Base-by-base conservation (phyloP, 2,329 filamentous ascomycete genomes). In the Botryosphaeria agaves region DNA sequence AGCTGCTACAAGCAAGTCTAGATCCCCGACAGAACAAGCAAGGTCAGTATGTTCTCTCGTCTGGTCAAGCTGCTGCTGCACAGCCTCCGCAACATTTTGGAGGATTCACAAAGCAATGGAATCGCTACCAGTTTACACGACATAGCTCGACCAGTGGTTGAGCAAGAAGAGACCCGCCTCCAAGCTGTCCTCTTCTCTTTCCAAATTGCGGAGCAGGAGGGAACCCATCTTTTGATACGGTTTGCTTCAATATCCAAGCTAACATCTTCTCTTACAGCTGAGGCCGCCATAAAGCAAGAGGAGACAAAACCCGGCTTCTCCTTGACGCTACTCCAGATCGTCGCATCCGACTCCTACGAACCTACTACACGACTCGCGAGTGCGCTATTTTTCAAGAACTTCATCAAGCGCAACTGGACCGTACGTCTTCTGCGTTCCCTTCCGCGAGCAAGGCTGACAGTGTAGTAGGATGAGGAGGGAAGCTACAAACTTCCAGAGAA, bases 301-400 rank as follows among this genome's bases (percentile, higher is more conserved):
- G 77, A 93, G 54, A 63, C 65, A 48, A 85, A 84, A 52, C 78
- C 83, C 6, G 77, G 79, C 47, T 98, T 92, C 62, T 91, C 87
- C 11, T 66, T 95, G 37, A 42, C 53, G 32, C 73, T 98, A 32
- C 77, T 98, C 31, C 84, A 87, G 45, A 91, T 95, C 48, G 83
- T 93, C 45, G 82, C 80, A 39, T 73, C 77, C 41, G 70, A 75
- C 34, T 61, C 68, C 25, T 70, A 78, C 38, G 75, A 82, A 24
- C 58, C 66, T 40, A 87, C 81, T 45, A 89, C 81, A 36, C 76
- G 89, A 38, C 73, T 98, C 25, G 73, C 87, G 5, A 82, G 80
- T 45, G 82, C 89, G 17, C 67, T 98, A 36, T 89, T 81, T 61
- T 98, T 98, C 70, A 98, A 98, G 61, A 98, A 98, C 62, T 92